A percentile compares a stretch with the other conserved stretches of the same genome.
phyloP scores from a whole-genome alignment of 2,329 filamentous ascomycete genomes.

The Simplicillium aogashimaense region DNA sequence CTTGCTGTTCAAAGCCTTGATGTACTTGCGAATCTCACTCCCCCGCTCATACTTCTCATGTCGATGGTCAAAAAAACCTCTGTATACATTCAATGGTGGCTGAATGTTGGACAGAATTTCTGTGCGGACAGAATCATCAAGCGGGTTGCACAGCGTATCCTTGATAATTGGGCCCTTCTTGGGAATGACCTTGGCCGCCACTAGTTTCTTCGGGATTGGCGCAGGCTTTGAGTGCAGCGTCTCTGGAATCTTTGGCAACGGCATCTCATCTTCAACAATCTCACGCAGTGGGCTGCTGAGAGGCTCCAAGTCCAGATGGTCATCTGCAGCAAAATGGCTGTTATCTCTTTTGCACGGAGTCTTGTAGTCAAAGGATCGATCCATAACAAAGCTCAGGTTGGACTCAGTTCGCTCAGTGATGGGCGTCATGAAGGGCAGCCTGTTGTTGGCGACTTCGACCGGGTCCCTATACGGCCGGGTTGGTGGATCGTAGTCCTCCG shows the following conservation, averaged over 20 bases:
- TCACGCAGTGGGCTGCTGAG: slow-evolving; percentile 67
- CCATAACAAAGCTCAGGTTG: slow-evolving; percentile 60
- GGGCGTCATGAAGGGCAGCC: slow-evolving; percentile 95
- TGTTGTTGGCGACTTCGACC: slow-evolving; percentile 72
- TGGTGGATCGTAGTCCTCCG: slow-evolving; percentile 77
- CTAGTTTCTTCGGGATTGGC: slow-evolving; percentile 20
- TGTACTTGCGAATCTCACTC: slow-evolving; percentile 70
- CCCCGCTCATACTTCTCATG: slow-evolving; percentile 55
- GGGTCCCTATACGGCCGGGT: slow-evolving; percentile 74
- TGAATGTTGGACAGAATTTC: slow-evolving; percentile 67
- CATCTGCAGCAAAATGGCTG: slow-evolving; percentile 13
- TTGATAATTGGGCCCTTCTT: slow-evolving; percentile 66
- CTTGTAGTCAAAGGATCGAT: slow-evolving; percentile 56
- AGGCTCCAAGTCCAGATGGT: slow-evolving; percentile 25
- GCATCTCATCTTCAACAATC: slow-evolving; percentile 42
- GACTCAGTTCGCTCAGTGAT: slow-evolving; percentile 94
- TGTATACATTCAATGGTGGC: slow-evolving; percentile 63
- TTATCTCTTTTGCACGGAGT: slow-evolving; percentile 59
- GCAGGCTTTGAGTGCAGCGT: slow-evolving; percentile 34
- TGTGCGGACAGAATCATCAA: slow-evolving; percentile 64
- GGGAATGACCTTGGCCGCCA: slow-evolving; percentile 27
- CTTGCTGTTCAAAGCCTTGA: slow-evolving; percentile 52
- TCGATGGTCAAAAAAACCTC: slow-evolving; percentile 70
- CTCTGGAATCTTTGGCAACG: slow-evolving; percentile 37
- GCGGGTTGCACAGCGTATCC: slow-evolving; percentile 80